phyloP scores from a whole-genome alignment of 2,329 filamentous ascomycete species.

The Pyricularia sp. region DNA sequence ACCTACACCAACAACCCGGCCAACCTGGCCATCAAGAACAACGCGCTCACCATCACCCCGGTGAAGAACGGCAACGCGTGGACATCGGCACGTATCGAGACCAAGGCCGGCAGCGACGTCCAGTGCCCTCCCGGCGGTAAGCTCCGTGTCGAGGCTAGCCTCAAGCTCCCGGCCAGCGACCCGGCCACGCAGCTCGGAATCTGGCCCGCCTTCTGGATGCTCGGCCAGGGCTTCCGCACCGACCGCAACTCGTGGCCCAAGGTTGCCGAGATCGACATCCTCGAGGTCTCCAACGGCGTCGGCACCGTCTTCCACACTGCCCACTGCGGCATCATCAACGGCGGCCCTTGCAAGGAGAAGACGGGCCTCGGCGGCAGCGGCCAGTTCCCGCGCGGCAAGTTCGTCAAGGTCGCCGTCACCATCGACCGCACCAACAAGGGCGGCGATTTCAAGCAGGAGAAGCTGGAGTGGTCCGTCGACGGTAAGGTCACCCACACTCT shows the following conservation, averaged over 20 bases:
- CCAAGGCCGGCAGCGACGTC: conserved; percentile 23
- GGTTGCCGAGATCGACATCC: conserved; percentile 33
- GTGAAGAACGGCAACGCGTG: conserved; percentile 21
- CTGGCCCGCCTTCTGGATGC: conserved; percentile 38
- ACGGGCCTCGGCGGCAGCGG: conserved; percentile 20
- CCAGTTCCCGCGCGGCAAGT: conserved; percentile 18
- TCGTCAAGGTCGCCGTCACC: conserved; percentile 39
- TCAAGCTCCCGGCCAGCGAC: conserved; percentile 24
- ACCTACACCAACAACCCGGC: conserved; percentile 28
- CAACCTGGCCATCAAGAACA: conserved; percentile 28
- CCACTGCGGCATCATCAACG: conserved; percentile 29
- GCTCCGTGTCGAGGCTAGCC: conserved; percentile 27
- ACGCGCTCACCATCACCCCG: conserved; percentile 26
- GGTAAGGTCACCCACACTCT: conserved; percentile 32
- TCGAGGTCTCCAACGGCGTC: conserved; percentile 32
- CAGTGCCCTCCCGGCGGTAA: conserved; percentile 20
- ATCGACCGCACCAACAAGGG: conserved; percentile 34
- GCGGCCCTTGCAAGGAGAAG: conserved; percentile 32
- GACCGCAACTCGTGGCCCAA: conserved; percentile 30
- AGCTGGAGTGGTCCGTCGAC: conserved; percentile 41
- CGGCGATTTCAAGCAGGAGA: conserved; percentile 34
- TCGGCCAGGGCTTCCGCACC: conserved; percentile 27
- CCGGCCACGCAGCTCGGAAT: conserved; percentile 24
- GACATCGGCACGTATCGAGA: conserved; percentile 36
- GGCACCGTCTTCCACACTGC: conserved; percentile 23